Evolutionary conservation across 2,329 filamentous ascomycete species (phyloP).

Genomic region (Aspergillus amoenus): DNA sequence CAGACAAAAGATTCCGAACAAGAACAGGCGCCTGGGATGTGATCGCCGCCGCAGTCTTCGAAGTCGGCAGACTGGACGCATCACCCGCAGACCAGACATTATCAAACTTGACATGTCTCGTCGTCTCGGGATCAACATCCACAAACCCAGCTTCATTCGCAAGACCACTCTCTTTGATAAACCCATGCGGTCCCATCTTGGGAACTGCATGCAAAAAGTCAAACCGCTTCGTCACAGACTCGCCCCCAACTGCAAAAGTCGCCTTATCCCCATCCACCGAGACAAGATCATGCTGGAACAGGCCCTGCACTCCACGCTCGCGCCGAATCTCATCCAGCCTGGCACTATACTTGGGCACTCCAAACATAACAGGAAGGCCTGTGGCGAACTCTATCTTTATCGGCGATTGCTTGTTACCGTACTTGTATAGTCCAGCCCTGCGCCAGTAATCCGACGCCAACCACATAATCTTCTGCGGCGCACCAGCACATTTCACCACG

Average conservation of each 20-base stretch:
- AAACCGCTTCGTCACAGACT: slow-evolving; percentile 50
- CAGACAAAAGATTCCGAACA: slow-evolving; percentile 49
- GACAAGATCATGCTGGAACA: slow-evolving; percentile 59
- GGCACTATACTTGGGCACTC: slow-evolving; percentile 59
- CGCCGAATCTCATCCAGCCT: slow-evolving; percentile 54
- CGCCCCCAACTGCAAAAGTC: slow-evolving; percentile 48
- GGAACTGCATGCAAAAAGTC: slow-evolving; percentile 59
- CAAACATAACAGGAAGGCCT: slow-evolving; percentile 58
- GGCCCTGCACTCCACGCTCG: slow-evolving; percentile 56
- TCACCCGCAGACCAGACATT: slow-evolving; percentile 63
- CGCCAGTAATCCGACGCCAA: slow-evolving; percentile 62
- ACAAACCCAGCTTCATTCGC: slow-evolving; percentile 59
- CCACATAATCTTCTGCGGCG: slow-evolving; percentile 64
- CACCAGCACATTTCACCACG: slow-evolving; percentile 61
- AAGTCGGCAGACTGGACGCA: slow-evolving; percentile 59
- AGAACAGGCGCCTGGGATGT: slow-evolving; percentile 54
- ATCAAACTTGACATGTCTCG: slow-evolving; percentile 53
- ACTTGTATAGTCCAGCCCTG: slow-evolving; percentile 51
- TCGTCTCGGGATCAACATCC: slow-evolving; percentile 56
- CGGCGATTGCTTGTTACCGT: slow-evolving; percentile 38
- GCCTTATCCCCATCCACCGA: slow-evolving; percentile 55
- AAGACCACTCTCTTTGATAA: slow-evolving; percentile 54
- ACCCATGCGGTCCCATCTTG: slow-evolving; percentile 59
- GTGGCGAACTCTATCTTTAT: slow-evolving; percentile 59
- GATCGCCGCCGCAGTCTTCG: slow-evolving; percentile 57